A percentile compares a stretch with the other conserved stretches of the same genome.
Conservation (phyloP, 371 early-diverging fungal species). For the Actinomucor elegans region DNA sequence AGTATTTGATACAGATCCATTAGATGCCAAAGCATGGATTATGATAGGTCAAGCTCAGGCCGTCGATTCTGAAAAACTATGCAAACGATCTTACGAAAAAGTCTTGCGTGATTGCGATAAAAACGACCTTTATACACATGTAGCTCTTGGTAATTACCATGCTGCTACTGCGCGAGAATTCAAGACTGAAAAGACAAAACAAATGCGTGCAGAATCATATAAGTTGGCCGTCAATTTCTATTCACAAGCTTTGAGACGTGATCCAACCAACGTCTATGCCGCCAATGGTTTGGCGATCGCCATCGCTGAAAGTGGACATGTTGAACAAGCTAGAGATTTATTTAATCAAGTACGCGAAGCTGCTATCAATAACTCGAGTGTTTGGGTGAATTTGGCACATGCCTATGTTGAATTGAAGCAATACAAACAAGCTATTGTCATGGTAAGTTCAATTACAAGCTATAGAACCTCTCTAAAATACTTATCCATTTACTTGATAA, state of each 20-base stretch:
- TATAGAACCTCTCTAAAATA: no score
- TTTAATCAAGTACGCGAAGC: constrained; percentile 74
- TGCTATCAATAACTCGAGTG: constrained; percentile 53
- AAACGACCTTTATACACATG: constrained; percentile 79
- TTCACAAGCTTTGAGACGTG: constrained; percentile 73
- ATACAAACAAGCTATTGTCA: constrained; percentile 69
- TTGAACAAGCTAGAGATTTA: constrained; percentile 71
- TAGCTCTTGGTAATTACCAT: constrained; percentile 82
- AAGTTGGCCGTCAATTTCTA: constrained; percentile 82
- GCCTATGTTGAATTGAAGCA: constrained; percentile 71
- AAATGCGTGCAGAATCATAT: constrained; percentile 53
- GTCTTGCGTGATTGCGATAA: constrained; percentile 78
- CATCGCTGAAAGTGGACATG: constrained; percentile 72
- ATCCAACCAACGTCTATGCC: constrained; percentile 71
- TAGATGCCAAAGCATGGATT: constrained; percentile 67
- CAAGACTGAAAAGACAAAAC: constrained; percentile 36
- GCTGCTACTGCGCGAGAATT: constrained; percentile 60
- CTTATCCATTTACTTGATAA: neutral
- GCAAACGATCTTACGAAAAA: constrained; percentile 73
- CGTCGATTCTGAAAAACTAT: constrained; percentile 56
- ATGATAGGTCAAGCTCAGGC: constrained; percentile 70
- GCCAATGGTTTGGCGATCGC: constrained; percentile 81
- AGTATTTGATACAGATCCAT: constrained; percentile 65
- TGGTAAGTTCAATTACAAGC: no score
- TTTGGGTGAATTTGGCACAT: constrained; percentile 81